Base-by-base conservation (phyloP, 2,329 filamentous ascomycete species). In the Neonectria neomacrospora region DNA sequence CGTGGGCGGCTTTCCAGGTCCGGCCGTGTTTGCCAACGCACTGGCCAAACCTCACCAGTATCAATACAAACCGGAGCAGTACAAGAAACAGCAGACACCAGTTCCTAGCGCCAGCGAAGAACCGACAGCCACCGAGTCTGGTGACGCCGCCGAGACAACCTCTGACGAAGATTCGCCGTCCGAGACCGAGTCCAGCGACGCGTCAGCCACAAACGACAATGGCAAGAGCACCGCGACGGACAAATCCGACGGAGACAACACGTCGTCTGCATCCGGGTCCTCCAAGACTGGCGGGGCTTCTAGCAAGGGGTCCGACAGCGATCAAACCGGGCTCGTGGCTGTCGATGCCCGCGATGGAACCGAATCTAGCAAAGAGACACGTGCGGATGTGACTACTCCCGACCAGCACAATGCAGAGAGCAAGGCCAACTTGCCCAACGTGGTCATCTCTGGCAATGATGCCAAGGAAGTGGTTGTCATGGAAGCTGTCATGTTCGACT, bases 401-500 rank as follows among this genome's bases (percentile, higher is more conserved):
- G 55, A 63, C 22, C 54, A 63, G 23, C 61, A 63, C 50, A 42
- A 42, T 2, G 50, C 55, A 12, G 61, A 63, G 37, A 18, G 10
- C 42, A 58, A 54, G 51, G 50, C 54, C 4, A 63, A 63, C 22
- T 34, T 59, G 20, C 61, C 61, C 12, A 16, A 37, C 9, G 51
- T 44, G 5, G 50, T 37, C 54, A 58, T 59, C 44, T 59, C 61
- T 5, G 54, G 50, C 22, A 5, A 16, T 1, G 61, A 63, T 8
- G 61, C 61, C 14, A 23, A 57, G 5, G 61, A 63, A 10, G 44
- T 63, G 3, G 61, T 57, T 8, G 50, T 59, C 20, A 59, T 58
- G 50, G 61, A 63, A 9, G 61, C 50, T 9, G 52, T 59, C 50
- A 58, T 63, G 61, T 63, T 63, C 28, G 55, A 63, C 22, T 44